Evolutionary conservation across 1,284 basidiomycete species (phyloP).

Genomic region (Taiwanofungus camphoratus): DNA sequence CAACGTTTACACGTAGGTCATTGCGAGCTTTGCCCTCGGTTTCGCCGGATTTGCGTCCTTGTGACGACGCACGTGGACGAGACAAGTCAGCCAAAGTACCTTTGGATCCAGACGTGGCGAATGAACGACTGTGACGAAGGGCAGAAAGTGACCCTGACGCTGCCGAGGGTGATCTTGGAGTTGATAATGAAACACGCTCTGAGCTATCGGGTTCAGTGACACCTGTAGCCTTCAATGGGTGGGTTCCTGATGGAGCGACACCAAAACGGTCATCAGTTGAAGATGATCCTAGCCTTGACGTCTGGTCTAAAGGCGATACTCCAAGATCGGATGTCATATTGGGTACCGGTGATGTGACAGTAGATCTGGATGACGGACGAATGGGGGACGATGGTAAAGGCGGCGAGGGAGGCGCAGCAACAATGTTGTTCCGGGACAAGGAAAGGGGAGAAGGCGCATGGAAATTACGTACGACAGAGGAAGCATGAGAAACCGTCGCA

Average conservation of each 20-base stretch:
- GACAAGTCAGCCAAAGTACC: slow-evolving; percentile 1
- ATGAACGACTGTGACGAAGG: slow-evolving; percentile 20
- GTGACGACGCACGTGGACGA: slow-evolving; percentile 2
- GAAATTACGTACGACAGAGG: slow-evolving; percentile 16
- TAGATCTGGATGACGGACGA: slow-evolving; percentile 10
- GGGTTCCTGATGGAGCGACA: too few relatives aligned
- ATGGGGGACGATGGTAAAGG: slow-evolving; percentile 15
- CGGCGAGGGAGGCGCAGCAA: slow-evolving; percentile 23
- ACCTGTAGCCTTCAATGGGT: too few relatives aligned
- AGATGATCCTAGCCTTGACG: too few relatives aligned
- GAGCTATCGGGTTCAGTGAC: background rate
- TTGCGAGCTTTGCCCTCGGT: background rate
- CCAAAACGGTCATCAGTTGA: too few relatives aligned
- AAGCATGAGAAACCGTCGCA: slow-evolving; percentile 20
- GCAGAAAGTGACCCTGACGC: slow-evolving; percentile 10
- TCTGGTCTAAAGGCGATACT: too few relatives aligned
- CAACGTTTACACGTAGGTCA: background rate
- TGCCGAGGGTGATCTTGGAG: slow-evolving; percentile 13
- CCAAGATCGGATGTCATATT: too few relatives aligned
- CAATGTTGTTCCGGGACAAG: slow-evolving; percentile 34
- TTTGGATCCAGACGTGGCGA: slow-evolving; percentile 1
- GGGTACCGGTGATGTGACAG: slow-evolving; percentile 15
- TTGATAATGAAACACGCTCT: slow-evolving; percentile 7
- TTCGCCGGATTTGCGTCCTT: background rate
- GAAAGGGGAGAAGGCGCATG: slow-evolving; percentile 49